Conservation (phyloP, 768 basidiomycete species). For the Gymnopilus junonius region DNA sequence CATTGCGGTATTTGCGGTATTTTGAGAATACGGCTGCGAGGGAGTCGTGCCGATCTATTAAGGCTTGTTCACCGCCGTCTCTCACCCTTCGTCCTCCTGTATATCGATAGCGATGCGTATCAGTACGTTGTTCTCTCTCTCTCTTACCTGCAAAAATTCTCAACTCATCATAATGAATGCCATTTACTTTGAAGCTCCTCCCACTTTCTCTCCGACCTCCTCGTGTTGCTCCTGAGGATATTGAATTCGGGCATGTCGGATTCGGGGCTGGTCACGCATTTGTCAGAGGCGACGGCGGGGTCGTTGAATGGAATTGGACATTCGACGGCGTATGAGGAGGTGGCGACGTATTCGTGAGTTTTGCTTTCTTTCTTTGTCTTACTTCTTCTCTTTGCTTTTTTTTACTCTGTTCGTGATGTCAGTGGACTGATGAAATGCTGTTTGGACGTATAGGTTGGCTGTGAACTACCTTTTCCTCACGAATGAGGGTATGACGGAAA, state of each 20-base stretch:
- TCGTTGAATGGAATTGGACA: conserved; percentile 90
- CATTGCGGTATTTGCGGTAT: conserved; percentile 82
- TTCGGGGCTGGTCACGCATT: conserved; percentile 86
- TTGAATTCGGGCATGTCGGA: conserved; percentile 91
- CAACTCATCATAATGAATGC: too few species aligned
- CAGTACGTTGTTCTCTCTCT: conserved; percentile 49
- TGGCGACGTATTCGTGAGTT: conserved; percentile 76
- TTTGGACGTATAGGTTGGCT: conserved; percentile 77
- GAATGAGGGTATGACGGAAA: conserved; percentile 58
- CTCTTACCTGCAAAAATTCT: too few species aligned
- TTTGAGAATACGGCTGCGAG: conserved; percentile 87
- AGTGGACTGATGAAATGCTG: too few species aligned
- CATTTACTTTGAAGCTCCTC: conserved; percentile 79
- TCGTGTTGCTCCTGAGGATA: conserved; percentile 85
- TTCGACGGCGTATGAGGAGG: conserved; percentile 84
- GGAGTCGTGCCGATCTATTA: conserved; percentile 94
- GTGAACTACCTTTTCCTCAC: conserved; percentile 91
- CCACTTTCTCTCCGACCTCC: conserved; percentile 91
- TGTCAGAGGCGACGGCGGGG: conserved; percentile 93
- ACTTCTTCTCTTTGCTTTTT: conserved; percentile 54
- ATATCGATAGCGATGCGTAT: conserved; percentile 95
- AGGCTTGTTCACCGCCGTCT: conserved; percentile 83
- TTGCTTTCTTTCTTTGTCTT: too few species aligned
- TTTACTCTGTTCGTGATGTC: not conserved
- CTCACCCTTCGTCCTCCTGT: conserved; percentile 91